Conservation (phyloP, 495 filamentous ascomycete species). For the Oidiodendron maius region DNA sequence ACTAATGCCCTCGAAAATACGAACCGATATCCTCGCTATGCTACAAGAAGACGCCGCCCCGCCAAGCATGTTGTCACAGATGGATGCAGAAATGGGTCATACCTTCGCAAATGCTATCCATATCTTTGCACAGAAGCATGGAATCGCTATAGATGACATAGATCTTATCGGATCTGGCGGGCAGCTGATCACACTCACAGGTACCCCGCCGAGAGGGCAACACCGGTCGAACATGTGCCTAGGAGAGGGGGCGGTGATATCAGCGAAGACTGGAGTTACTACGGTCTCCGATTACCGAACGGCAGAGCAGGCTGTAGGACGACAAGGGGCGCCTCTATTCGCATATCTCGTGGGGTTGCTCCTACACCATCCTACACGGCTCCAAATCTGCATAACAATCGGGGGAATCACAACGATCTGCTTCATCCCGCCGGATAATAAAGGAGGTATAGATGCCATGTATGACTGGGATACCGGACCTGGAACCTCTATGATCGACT, state of each 20-base stretch:
- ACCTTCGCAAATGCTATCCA: constrained; percentile 22
- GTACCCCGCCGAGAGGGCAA: constrained; percentile 17
- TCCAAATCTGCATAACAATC: constrained; percentile 24
- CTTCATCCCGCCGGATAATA: constrained; percentile 21
- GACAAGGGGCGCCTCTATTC: constrained; percentile 39
- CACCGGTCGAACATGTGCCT: constrained; percentile 28
- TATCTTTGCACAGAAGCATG: constrained; percentile 21
- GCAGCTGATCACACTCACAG: constrained; percentile 20
- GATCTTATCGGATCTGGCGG: constrained; percentile 24
- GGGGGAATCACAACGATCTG: constrained; percentile 22
- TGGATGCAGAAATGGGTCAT: constrained; percentile 26
- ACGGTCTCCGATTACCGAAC: constrained; percentile 41
- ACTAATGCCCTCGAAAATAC: constrained; percentile 24
- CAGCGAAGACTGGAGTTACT: constrained; percentile 37
- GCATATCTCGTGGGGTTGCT: constrained; percentile 32
- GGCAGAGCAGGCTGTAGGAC: constrained; percentile 38
- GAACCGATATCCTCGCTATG: constrained; percentile 23
- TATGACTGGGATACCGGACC: constrained; percentile 27
- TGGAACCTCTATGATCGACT: constrained; percentile 22
- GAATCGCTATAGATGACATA: constrained; percentile 21
- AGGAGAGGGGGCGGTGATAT: constrained; percentile 38
- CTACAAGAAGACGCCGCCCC: constrained; percentile 23
- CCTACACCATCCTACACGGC: constrained; percentile 22
- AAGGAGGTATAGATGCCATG: constrained; percentile 23
- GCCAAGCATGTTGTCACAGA: constrained; percentile 25